phyloP scores from a whole-genome alignment of 176 grass and related monocot species.

The Musa beccarii region DNA sequence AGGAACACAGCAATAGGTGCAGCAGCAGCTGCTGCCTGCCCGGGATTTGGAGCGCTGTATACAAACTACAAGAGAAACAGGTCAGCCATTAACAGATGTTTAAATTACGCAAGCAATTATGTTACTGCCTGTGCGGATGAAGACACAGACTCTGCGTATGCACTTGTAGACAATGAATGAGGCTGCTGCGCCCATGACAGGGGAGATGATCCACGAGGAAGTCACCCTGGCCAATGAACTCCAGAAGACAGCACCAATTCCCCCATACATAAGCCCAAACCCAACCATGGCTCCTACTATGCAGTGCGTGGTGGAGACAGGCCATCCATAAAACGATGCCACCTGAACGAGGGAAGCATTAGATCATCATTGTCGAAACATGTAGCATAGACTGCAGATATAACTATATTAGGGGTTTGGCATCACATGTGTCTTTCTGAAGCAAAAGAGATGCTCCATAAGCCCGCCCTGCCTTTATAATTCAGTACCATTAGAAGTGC shows the following conservation, averaged over 20 bases:
- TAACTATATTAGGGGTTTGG: too few relatives aligned
- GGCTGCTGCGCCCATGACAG: conserved; percentile 72
- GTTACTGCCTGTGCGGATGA: background rate
- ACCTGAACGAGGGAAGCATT: conserved; percentile 33
- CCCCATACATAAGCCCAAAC: conserved; percentile 81
- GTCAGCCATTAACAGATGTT: background rate
- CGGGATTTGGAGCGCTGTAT: conserved; percentile 91
- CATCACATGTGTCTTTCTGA: too few relatives aligned
- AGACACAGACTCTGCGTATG: conserved; percentile 71
- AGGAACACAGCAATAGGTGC: conserved; percentile 89
- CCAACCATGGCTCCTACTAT: conserved; percentile 99
- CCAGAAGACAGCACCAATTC: conserved; percentile 81
- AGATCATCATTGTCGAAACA: background rate
- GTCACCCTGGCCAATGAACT: conserved; percentile 84
- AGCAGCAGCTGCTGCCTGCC: conserved; percentile 85
- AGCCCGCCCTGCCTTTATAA: too few relatives aligned
- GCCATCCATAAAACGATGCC: conserved; percentile 93
- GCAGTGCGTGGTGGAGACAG: conserved; percentile 97
- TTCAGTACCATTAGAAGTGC: too few relatives aligned
- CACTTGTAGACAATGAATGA: conserved; percentile 97
- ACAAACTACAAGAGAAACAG: conserved; percentile 65
- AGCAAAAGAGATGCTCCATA: too few relatives aligned
- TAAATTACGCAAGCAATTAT: background rate
- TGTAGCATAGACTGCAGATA: too few relatives aligned
- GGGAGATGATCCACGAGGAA: conserved; percentile 96